Evolutionary conservation across 1,139 yeast genomes (phyloP), one percentile per base, ranked within the genome.

Genomic region (Casaregolazyma lundiana): DNA sequence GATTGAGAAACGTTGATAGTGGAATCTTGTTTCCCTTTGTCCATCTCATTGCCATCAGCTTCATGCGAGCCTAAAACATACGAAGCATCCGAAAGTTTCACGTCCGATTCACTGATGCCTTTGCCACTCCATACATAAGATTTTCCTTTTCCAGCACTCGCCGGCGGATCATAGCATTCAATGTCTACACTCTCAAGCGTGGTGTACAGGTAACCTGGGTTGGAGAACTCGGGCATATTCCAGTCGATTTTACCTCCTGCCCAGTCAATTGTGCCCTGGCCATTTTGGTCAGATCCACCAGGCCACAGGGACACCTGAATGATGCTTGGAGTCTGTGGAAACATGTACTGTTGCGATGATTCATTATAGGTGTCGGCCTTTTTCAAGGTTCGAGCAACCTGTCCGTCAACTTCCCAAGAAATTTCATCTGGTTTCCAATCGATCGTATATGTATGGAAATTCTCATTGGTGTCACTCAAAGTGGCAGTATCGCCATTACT

Each of bases 261-360:
- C 97, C 97, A 90, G 55, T 77, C 84, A 53, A 82, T 73, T 15
- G 97, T 90, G 63, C 97, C 97, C 39, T 70, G 67, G 32, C 80
- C 80, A 62, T 77, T 78, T 42, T 72, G 58, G 20, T 78, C 68
- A 51, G 75, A 76, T 50, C 97, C 97, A 65, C 86, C 97, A 3
- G 97, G 96, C 97, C 97, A 90, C 52, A 90, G 66, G 4, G 96
- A 88, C 47, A 87, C 68, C 68, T 90, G 95, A 49, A 90, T 68
- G 61, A 95, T 78, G 43, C 92, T 73, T 1, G 97, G 97, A 3
- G 97, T 88, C 68, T 87, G 94, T n/a, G 97, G 97, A 70, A 65
- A 90, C 51, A 68, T 67, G 68, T 80, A 87, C 18, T 61, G 58
- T 7, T 78, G 70, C 8, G 76, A 53, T 15, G 96, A 84, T 4